These are phyloP conservation scores for Solanum chiquidenum DNA, from an alignment of 257 asterid species.

Conservation along the genomic window DNA sequence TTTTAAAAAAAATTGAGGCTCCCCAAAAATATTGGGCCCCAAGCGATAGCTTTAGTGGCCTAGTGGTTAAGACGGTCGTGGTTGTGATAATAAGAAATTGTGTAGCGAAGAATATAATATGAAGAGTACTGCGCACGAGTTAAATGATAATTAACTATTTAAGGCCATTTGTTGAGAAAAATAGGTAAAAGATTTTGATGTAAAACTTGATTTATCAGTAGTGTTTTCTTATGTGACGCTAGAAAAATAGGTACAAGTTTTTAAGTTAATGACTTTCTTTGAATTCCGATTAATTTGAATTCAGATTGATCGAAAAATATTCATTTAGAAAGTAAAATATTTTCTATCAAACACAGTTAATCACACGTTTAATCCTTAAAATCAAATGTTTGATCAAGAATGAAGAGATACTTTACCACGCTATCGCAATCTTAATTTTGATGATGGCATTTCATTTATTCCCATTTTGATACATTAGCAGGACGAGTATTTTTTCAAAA, in stretches of 20 bases:
- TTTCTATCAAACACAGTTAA: neutral
- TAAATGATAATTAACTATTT: neutral
- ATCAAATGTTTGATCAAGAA: neutral
- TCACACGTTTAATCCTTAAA: neutral
- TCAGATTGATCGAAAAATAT: fast-evolving
- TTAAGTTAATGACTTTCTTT: neutral
- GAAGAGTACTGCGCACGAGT: neutral
- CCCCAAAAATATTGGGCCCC: too few species aligned
- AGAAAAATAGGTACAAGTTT: neutral
- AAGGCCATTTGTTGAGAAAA: neutral
- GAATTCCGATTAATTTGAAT: neutral
- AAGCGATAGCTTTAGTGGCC: too few species aligned
- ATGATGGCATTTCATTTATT: neutral
- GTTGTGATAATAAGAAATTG: neutral
- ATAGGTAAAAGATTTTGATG: slow-evolving; percentile 14
- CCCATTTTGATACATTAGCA: neutral
- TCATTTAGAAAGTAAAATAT: neutral
- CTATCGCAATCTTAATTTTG: too few species aligned
- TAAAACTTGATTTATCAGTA: slow-evolving; percentile 9
- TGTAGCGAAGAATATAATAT: neutral
- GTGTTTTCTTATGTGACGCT: slow-evolving; percentile 21
- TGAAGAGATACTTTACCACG: neutral
- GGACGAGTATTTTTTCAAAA: neutral
- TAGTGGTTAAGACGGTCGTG: too few species aligned
- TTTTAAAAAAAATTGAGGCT: too few species aligned